Percentiles rank a stretch among this genome's conserved stretches.
phyloP scores from a whole-genome alignment of 2,329 filamentous ascomycete genomes.

The Xylaria sp. region DNA sequence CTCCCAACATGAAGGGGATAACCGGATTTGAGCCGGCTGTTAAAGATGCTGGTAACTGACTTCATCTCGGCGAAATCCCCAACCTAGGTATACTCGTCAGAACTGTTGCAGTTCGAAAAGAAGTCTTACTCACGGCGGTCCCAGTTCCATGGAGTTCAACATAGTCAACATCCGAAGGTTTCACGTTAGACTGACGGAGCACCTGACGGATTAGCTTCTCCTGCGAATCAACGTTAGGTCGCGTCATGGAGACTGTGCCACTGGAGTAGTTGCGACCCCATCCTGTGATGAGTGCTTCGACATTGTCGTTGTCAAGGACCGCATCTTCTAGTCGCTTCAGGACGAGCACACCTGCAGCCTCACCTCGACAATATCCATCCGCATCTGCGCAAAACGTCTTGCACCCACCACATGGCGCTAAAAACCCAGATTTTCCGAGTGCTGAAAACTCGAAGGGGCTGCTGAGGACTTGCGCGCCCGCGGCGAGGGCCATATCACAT shows the following conservation, averaged over 20 bases:
- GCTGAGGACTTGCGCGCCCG: slow-evolving; percentile 15
- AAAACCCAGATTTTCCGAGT: slow-evolving; percentile 20
- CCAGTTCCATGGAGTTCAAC: slow-evolving; percentile 68
- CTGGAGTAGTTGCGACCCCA: slow-evolving; percentile 67
- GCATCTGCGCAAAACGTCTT: slow-evolving; percentile 36
- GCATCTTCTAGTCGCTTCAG: slow-evolving; percentile 34
- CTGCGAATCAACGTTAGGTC: slow-evolving; percentile 33
- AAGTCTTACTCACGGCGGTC: slow-evolving; percentile 46
- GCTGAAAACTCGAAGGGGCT: slow-evolving; percentile 17
- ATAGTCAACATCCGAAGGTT: slow-evolving; percentile 47
- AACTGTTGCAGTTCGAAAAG: not conserved
- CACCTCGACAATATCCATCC: slow-evolving; percentile 40
- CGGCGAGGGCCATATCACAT: slow-evolving; percentile 21
- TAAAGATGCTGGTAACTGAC: slow-evolving; percentile 53
- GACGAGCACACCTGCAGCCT: slow-evolving; percentile 24
- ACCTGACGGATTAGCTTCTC: slow-evolving; percentile 22
- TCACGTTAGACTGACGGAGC: slow-evolving; percentile 13
- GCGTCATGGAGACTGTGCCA: slow-evolving; percentile 56
- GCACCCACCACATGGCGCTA: slow-evolving; percentile 22
- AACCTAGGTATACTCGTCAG: slow-evolving; percentile 25
- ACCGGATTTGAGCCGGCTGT: slow-evolving; percentile 37
- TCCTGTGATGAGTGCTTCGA: slow-evolving; percentile 39
- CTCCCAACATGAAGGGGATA: slow-evolving; percentile 43
- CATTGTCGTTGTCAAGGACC: slow-evolving; percentile 39
- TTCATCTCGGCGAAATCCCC: slow-evolving; percentile 63